These are phyloP conservation scores for Penicillium sp. DNA, from an alignment of 2,329 filamentous ascomycete species.

Conservation along the genomic window DNA sequence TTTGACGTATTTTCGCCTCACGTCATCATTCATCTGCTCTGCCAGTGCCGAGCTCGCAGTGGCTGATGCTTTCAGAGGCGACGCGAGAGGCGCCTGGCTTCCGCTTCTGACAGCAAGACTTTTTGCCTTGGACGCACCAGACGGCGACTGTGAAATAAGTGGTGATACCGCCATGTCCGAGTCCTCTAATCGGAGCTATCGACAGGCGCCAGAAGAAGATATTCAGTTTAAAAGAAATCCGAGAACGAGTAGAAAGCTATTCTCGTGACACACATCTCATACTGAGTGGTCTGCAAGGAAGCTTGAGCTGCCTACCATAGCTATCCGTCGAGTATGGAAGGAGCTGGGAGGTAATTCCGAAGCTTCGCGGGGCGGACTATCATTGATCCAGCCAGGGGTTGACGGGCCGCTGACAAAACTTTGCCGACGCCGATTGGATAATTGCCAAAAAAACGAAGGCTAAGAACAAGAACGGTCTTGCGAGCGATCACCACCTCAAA, in stretches of 20 bases:
- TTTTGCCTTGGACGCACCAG: slow-evolving; percentile 31
- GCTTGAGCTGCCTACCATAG: background rate
- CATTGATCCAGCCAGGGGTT: slow-evolving; percentile 13
- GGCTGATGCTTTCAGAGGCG: slow-evolving; percentile 16
- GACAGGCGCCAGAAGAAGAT: background rate
- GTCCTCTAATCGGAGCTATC: background rate
- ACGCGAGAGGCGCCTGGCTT: slow-evolving; percentile 17
- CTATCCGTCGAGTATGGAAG: background rate
- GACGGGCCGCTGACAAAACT: background rate
- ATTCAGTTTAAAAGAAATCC: background rate
- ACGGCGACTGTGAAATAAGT: slow-evolving; percentile 35
- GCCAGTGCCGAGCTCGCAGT: slow-evolving; percentile 44
- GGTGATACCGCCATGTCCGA: slow-evolving; percentile 42
- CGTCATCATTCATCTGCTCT: slow-evolving; percentile 77
- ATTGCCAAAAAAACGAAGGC: background rate
- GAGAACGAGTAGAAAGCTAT: background rate
- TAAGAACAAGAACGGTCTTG: background rate
- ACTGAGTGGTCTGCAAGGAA: background rate
- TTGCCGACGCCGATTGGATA: slow-evolving; percentile 4
- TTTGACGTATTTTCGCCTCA: slow-evolving; percentile 86
- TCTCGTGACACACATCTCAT: background rate
- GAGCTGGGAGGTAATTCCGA: background rate
- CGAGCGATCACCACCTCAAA: background rate
- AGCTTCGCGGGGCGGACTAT: slow-evolving; percentile 7
- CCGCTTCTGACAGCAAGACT: slow-evolving; percentile 30